Base-by-base conservation (phyloP, 352 stramenopile species). In the Thraustochytrium sp. region DNA sequence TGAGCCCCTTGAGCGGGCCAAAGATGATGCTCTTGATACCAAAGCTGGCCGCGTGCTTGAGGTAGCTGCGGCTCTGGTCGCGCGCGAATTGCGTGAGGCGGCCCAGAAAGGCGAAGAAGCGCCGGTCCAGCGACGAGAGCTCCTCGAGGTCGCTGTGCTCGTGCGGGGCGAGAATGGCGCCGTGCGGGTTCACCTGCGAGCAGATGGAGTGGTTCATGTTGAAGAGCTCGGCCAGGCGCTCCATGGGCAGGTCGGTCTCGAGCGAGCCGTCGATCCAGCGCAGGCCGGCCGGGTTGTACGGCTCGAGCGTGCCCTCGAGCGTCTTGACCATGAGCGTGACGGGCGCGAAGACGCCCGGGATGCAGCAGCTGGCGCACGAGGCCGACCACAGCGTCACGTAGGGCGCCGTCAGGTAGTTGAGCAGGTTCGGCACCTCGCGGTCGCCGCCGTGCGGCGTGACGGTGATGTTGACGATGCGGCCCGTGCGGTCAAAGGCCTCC, bases 141-240 rank as follows among this genome's bases (percentile, higher is more conserved):
- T 82, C 49, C 44, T 94, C 86, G 29, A 85, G 90, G 56, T 88
- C 88, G 9, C 88, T 86, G 34, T 92, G 75, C 61, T 85, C 86
- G 76, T 93, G 90, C 2, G 90, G 91, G 34, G 89, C 88, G 86
- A 96, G 92, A 84, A 95, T 90, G 44, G 92, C 89, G 23, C 91
- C 91, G 84, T 95, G 91, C 44, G 91, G 90, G 88, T 96, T 96
- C 2, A 90, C 89, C 87, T 99, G 97, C 75, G 91, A 97, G 68
- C 98, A 95, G 72, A 99, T 97, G 82, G 98, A 99, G 84, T 99
- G 95, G 86, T 99, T 99, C 26, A 98, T 93, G 87, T 99, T 99
- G 88, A 99, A 99, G 48, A 99, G 91, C 85, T 97, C 92, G 4
- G 90, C 92, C n/a, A 98, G 86, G 26, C 93, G 89, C 84, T 98